These are phyloP conservation scores for Thelephora ganbajun DNA, from an alignment of 768 basidiomycete species.

Conservation along the genomic window DNA sequence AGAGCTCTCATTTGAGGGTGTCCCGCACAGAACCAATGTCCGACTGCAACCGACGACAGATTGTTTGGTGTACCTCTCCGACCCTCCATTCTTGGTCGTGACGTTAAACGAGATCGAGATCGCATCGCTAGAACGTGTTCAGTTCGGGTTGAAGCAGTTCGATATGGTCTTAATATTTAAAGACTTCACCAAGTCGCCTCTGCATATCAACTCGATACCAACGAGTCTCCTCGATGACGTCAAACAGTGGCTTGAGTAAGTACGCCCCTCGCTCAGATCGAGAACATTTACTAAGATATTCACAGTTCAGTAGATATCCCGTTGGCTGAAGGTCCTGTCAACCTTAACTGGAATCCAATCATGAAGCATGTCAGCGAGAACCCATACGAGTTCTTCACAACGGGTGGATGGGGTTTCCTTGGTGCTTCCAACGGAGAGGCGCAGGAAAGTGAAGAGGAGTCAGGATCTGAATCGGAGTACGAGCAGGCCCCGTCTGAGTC, in stretches of 20 bases:
- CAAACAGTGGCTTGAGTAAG: slow-evolving; percentile 98
- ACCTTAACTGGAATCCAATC: slow-evolving; percentile 94
- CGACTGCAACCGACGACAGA: slow-evolving; percentile 94
- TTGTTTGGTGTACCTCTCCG: slow-evolving; percentile 89
- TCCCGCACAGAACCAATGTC: slow-evolving; percentile 90
- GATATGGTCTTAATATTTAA: slow-evolving; percentile 96
- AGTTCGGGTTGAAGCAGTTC: slow-evolving; percentile 92
- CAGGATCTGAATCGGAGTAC: slow-evolving; percentile 57
- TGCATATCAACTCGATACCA: slow-evolving; percentile 96
- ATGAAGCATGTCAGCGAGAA: slow-evolving; percentile 99
- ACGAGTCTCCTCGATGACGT: slow-evolving; percentile 87
- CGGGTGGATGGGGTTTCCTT: slow-evolving; percentile 93
- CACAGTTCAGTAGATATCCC: slow-evolving; percentile 91
- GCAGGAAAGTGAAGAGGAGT: slow-evolving; percentile 40
- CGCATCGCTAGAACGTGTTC: slow-evolving; percentile 91
- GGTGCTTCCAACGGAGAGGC: slow-evolving; percentile 52
- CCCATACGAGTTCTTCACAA: slow-evolving; percentile 88
- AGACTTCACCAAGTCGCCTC: slow-evolving; percentile 82
- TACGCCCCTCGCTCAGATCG: slow-evolving; percentile 7
- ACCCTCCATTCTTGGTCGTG: slow-evolving; percentile 91
- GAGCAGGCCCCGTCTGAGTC: slow-evolving; percentile 32
- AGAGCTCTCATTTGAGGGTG: slow-evolving; percentile 93
- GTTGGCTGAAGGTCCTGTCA: slow-evolving; percentile 89
- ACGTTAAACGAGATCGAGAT: slow-evolving; percentile 93
- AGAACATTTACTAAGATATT: slow-evolving; percentile 1